Conservation (phyloP, 176 grass and related monocot species). For the Miscanthus lutarioriparius region DNA sequence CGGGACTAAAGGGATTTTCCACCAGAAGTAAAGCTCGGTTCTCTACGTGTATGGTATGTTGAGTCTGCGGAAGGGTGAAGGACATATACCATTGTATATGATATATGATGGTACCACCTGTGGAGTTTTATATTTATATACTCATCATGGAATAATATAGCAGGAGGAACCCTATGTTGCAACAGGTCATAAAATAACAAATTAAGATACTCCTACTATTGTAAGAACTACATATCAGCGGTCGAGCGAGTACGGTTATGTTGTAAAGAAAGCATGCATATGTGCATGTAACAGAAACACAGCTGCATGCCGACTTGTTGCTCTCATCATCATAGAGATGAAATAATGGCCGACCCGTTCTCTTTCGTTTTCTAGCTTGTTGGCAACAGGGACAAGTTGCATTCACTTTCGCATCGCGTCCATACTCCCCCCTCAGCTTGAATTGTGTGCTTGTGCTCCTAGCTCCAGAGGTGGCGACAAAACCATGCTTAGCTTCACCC, state of each 20-base stretch:
- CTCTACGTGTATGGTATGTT: too few species aligned
- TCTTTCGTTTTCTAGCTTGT: not conserved
- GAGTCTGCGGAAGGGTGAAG: too few species aligned
- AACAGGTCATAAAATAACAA: slow-evolving; percentile 1
- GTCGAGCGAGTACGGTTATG: not conserved
- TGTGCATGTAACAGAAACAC: not conserved
- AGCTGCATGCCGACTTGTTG: not conserved
- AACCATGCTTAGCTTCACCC: too few species aligned
- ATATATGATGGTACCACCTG: not conserved
- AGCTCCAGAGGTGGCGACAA: too few species aligned
- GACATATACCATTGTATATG: too few species aligned
- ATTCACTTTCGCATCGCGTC: not conserved
- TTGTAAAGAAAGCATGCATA: not conserved
- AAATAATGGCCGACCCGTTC: not conserved
- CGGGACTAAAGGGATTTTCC: too few species aligned
- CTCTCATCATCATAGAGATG: not conserved
- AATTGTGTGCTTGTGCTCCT: too few species aligned
- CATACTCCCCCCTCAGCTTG: too few species aligned
- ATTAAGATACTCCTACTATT: too few species aligned
- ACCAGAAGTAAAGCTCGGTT: too few species aligned
- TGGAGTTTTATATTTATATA: not conserved
- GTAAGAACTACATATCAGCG: not conserved
- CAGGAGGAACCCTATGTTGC: not conserved
- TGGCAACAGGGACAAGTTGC: slow-evolving; percentile 23
- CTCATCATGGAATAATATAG: not conserved